Evolutionary conservation across 2,329 filamentous ascomycete species (phyloP), one percentile per base, ranked within the genome.

Genomic region (Penicillium sp.): DNA sequence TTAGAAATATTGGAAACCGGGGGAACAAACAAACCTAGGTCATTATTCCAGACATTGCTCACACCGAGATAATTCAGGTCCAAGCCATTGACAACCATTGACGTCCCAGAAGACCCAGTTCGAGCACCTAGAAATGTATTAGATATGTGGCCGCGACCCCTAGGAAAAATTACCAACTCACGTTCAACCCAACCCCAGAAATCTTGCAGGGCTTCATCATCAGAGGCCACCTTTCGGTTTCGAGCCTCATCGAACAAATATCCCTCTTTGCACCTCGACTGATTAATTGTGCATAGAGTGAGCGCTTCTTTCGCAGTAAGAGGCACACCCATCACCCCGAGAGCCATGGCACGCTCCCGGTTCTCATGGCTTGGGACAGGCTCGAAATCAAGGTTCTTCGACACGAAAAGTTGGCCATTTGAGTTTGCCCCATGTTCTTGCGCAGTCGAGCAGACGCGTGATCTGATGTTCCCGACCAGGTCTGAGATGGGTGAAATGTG

Each of bases 61-160:
- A 88, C 78, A 2, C 85, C 85, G 20, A 87, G 68, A 64, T 83
- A 87, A 63, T 82, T 85, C 50, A 87, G 69, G 64, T 87, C 85
- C 16, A 86, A 70, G 2, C 76, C 76, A 46, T 81, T 79, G 24
- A 80, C 75, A 11, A 83, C 75, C 82, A 87, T 85, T 8, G 79
- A 79, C 32, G 79, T 75, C 32, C 78, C 74, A 40, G 74, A 63
- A 37, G 76, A 76, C 46, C 74, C 70, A 14, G 60, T 61, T 26
- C 71, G 72, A 32, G 77, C 72, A 47, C 72, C 76, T 78, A 56
- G 13, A n/a, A 16, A 10, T 18, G 3, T n/a, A 50, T 68, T 48
- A 65, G 62, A 43, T 2, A 14, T 18, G 20, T 11, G 35, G 31
- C 9, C 46, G 8, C 10, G 10, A 31, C 11, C 4, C 9, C 9